Conservation (phyloP, 345 rosid species). For the Aquilaria sinensis region DNA sequence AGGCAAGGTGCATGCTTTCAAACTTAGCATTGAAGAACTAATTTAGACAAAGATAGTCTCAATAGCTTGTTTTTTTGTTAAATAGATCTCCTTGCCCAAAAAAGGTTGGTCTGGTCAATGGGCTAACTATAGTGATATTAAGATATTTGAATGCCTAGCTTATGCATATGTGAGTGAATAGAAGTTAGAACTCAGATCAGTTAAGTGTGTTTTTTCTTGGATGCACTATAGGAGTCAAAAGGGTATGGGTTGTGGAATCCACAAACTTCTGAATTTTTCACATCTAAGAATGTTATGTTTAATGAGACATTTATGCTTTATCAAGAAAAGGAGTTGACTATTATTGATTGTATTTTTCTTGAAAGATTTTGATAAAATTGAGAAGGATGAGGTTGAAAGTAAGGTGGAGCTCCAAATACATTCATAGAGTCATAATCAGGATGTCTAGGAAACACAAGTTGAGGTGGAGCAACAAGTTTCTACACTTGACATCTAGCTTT, state of each 20-base stretch:
- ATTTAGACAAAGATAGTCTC: too few species aligned
- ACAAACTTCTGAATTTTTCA: too few species aligned
- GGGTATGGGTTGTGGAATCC: too few species aligned
- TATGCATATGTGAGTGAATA: not conserved
- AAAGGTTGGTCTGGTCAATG: too few species aligned
- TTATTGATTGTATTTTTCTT: not conserved
- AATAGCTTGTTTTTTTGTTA: too few species aligned
- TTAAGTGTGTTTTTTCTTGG: not conserved
- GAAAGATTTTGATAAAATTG: too few species aligned
- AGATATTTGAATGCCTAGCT: not conserved
- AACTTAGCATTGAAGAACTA: too few species aligned
- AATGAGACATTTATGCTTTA: too few species aligned
- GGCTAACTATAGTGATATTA: not conserved
- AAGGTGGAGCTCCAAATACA: not conserved
- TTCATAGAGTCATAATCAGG: not conserved
- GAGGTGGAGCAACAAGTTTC: not conserved
- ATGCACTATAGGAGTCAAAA: not conserved
- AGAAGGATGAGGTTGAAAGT: not conserved
- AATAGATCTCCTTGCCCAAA: too few species aligned
- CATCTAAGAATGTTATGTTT: too few species aligned
- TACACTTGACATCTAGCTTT: not conserved
- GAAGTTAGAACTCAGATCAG: not conserved
- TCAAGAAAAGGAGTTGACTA: not conserved
- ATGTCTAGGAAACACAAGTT: not conserved
- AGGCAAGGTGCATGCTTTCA: not conserved